Evolutionary conservation across 1,139 yeast species (phyloP), one percentile per base, ranked within the genome.

Genomic region (Blastobotrys aristatus): DNA sequence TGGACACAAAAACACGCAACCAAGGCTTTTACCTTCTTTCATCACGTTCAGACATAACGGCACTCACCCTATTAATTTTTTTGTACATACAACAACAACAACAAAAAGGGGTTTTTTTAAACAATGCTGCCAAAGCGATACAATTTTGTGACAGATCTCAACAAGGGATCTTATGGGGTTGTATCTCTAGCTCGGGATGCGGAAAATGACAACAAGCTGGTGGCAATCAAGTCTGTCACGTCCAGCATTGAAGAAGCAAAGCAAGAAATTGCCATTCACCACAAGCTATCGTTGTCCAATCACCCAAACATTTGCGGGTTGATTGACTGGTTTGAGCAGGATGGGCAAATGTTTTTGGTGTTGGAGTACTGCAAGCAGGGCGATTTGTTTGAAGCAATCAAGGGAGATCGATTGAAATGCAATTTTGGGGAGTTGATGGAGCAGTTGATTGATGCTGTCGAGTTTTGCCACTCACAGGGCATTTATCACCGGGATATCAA

Each of bases 151-250:
- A 80, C 83, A 48, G 90, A 84, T 60, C 79, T 90, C 51, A 87
- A 92, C 64, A 92, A 87, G 65, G 97, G 97, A 32, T 88, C 97
- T 0, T 90, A 88, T 65, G 97, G 97, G 39, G 77, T 85, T 46
- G 97, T 90, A 8, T 82, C 95, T 1, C 75, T 90, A 30, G 97
- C 96, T 5, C 81, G 80, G 59, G 96, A 90, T 64, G 70, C 76
- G 4, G 57, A 62, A 38, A 62, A 70, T 26, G 67, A 72, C 43
- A 71, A 77, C 55, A 69, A 73, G 47, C 67, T 85, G 47, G 95
- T 85, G 29, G 97, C 97, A 2, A 81, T 90, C 54, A 90, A 90
- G 67, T 87, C 86, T 63, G 84, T 89, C 53, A 71, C 70, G 59
- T 39, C 48, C 11, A 55, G 53, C 34, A 53, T 54, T 37, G 60